Evolutionary conservation across 371 early-diverging fungal genomes (phyloP).

Genomic region (Batrachochytrium dendrobatidis): DNA sequence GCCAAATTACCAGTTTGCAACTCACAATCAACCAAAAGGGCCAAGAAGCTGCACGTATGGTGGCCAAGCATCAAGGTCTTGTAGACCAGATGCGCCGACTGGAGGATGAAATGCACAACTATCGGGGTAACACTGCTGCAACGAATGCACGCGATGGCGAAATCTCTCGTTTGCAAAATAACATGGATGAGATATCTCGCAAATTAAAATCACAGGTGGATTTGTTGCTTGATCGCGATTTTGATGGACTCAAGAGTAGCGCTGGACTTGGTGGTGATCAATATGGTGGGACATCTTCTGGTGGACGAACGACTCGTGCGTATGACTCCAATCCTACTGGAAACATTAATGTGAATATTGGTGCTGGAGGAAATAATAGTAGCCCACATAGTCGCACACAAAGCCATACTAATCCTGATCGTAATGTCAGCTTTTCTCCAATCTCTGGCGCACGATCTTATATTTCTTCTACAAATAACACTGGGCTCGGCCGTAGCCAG

Average conservation of each 20-base stretch:
- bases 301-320: background rate
- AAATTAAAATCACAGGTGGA: conserved; percentile 29
- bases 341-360: too few relatives aligned
- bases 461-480: background rate
- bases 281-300: background rate
- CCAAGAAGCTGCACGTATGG: conserved; percentile 22
- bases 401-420: background rate
- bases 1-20: conserved; percentile 26
- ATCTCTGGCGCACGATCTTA: background rate
- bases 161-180: conserved; percentile 22
- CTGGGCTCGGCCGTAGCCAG: too few relatives aligned
- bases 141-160: conserved; percentile 18
- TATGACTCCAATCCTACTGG: background rate
- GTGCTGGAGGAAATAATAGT: too few relatives aligned
- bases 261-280: conserved; percentile 1
- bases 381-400: background rate
- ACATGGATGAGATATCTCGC: conserved; percentile 23
- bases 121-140: conserved; percentile 11
- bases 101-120: conserved; percentile 27
- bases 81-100: conserved; percentile 27
- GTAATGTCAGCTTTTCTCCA: background rate
- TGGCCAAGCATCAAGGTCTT: conserved; percentile 22
- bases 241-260: background rate
- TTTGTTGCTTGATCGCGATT: conserved; percentile 19
- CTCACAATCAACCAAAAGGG: conserved; percentile 26